Percentiles rank a stretch among this genome's conserved stretches.
phyloP scores from a whole-genome alignment of 2,329 filamentous ascomycete species.

The Apiospora marii region DNA sequence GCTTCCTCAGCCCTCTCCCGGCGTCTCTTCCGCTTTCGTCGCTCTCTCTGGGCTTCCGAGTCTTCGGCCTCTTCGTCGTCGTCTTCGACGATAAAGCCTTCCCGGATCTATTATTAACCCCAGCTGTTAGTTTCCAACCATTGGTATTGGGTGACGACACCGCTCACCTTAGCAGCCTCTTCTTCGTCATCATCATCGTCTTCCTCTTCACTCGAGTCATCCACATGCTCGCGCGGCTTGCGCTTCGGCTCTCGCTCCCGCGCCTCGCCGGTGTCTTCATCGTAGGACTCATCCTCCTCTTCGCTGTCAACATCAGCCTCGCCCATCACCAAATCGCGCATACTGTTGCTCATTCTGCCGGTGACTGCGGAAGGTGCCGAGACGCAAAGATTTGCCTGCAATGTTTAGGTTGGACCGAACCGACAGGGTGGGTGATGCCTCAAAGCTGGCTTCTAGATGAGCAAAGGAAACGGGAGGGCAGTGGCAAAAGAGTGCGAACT shows the following conservation, averaged over 20 bases:
- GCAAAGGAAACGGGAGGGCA: neutral
- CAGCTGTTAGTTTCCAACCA: neutral
- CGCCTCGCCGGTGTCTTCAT: constrained; percentile 75
- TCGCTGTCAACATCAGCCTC: constrained; percentile 88
- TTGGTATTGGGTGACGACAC: neutral
- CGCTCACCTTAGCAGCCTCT: constrained; percentile 74
- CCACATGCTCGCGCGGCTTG: constrained; percentile 54
- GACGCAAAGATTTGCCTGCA: constrained; percentile 14
- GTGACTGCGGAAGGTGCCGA: constrained; percentile 12
- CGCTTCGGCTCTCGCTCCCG: constrained; percentile 34
- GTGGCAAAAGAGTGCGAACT: neutral
- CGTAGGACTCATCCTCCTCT: constrained; percentile 83
- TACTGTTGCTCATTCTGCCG: constrained; percentile 65
- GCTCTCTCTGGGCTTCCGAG: constrained; percentile 65
- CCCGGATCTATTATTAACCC: constrained; percentile 71
- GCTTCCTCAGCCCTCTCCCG: constrained; percentile 85
- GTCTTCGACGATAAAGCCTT: constrained; percentile 95
- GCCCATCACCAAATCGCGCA: constrained; percentile 82
- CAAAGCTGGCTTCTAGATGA: neutral
- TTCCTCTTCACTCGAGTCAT: constrained; percentile 92
- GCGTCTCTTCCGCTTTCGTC: constrained; percentile 76
- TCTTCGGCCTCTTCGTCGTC: constrained; percentile 73
- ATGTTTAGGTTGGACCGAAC: constrained; percentile 9
- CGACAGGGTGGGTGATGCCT: neutral
- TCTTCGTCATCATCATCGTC: constrained; percentile 93